Conservation (phyloP, 192 early-diverging fungal genomes). For the Umbelopsis isabellina region DNA sequence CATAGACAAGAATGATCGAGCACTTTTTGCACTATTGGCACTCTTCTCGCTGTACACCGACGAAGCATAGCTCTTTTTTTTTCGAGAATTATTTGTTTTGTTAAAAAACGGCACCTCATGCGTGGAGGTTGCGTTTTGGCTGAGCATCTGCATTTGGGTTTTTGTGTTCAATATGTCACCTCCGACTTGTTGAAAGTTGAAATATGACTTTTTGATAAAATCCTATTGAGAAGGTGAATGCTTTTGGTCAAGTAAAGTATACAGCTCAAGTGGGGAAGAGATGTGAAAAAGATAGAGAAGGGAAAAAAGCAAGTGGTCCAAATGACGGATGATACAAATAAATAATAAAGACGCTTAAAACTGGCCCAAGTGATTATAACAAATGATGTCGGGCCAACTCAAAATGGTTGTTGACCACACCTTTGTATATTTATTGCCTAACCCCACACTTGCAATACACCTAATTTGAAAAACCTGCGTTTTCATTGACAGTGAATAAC, state of each 20-base stretch:
- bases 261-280: neutral
- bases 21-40: slow-evolving; percentile 35
- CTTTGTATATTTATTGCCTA: neutral
- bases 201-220: neutral
- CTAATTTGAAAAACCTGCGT: neutral
- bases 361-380: slow-evolving; percentile 4
- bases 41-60: slow-evolving; percentile 41
- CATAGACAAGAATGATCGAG: slow-evolving; percentile 33
- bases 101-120: slow-evolving; percentile 19
- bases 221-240: neutral
- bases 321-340: slow-evolving; percentile 18
- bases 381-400: slow-evolving; percentile 5
- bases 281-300: slow-evolving; percentile 10
- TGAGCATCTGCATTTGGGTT: slow-evolving; percentile 15
- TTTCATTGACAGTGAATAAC: neutral
- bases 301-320: slow-evolving; percentile 6
- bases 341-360: slow-evolving; percentile 11
- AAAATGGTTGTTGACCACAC: slow-evolving; percentile 8
- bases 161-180: slow-evolving; percentile 5
- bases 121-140: slow-evolving; percentile 1
- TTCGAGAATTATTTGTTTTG: slow-evolving; percentile 8
- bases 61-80: slow-evolving; percentile 29
- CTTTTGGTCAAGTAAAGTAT: neutral
- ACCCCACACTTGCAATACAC: neutral
- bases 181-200: neutral